Evolutionary conservation across 352 stramenopile genomes (phyloP), one percentile per base, ranked within the genome.

Genomic region (Phytophthora pisi): DNA sequence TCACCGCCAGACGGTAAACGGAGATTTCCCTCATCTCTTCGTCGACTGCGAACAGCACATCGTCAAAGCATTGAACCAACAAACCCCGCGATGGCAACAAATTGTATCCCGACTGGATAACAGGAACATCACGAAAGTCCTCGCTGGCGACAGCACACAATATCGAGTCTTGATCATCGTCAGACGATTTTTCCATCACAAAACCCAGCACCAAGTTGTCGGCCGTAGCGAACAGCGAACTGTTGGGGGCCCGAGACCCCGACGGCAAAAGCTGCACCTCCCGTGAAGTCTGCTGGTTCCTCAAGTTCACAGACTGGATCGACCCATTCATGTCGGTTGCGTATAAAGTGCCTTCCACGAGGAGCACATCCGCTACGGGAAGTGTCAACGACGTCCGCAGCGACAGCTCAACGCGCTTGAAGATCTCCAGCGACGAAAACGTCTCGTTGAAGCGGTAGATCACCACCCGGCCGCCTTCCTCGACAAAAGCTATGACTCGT

Each of bases 221-320:
- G 5, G 73, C 66, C 11, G 72, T 60, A 16, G 58, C 26, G 26
- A 84, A 72, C 2, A 76, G 18, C 3, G 66, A 68, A 47, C 31
- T 70, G 13, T 45, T 64, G 2, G 13, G 11, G 4, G 13, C 16
- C 11, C 28, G 26, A 31, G 56, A 61, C 10, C 42, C 43, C 4
- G 42, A 66, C 31, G 61, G 56, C 42, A 70, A 66, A 16, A 74
- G 68, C 50, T 70, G 61, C 7, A 64, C 57, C 15, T 40, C 61
- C 28, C 70, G 63, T 34, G 80, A 89, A 7, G 71, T 78, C 54
- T 89, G 80, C 49, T 82, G 74, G 38, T 75, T 89, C 6, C 66
- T 69, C 13, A 77, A 23, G 46, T 82, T 85, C 8, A 89, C 58
- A 10, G 74, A 79, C 45, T 87, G 80, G 3, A 78, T 67, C 0